phyloP scores from a whole-genome alignment of 2,329 filamentous ascomycete genomes.

The Phaeosphaeriaceae sp. region DNA sequence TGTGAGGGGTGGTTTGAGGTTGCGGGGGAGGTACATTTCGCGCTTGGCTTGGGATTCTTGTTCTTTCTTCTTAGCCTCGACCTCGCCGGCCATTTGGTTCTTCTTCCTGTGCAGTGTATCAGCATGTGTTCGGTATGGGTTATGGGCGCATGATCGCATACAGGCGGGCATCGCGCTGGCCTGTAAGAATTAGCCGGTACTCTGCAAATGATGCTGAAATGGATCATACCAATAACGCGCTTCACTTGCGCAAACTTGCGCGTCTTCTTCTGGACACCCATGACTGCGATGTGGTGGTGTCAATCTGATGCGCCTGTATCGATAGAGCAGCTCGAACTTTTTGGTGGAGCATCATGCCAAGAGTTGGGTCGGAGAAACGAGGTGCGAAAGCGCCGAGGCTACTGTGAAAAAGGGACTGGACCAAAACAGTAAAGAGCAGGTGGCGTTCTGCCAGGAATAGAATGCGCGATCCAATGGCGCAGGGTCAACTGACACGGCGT shows the following conservation, averaged over 20 bases:
- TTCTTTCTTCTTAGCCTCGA: slow-evolving; percentile 64
- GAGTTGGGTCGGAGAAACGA: slow-evolving; percentile 19
- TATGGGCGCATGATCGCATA: slow-evolving; percentile 29
- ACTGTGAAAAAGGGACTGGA: neutral
- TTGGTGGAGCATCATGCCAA: slow-evolving; percentile 26
- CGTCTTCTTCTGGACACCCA: slow-evolving; percentile 90
- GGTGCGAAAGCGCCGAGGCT: neutral
- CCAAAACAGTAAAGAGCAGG: neutral
- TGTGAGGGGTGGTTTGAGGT: slow-evolving; percentile 15
- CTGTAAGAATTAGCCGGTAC: slow-evolving; percentile 13
- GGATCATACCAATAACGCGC: slow-evolving; percentile 71
- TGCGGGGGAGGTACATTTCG: slow-evolving; percentile 64
- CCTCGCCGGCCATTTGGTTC: slow-evolving; percentile 73
- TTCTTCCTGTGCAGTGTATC: slow-evolving; percentile 61
- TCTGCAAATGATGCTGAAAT: neutral
- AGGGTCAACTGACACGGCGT: slow-evolving; percentile 7
- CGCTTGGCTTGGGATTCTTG: slow-evolving; percentile 70
- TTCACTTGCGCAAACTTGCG: slow-evolving; percentile 89
- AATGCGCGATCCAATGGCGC: slow-evolving; percentile 1
- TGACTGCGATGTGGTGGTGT: slow-evolving; percentile 50
- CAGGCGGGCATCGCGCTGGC: slow-evolving; percentile 76
- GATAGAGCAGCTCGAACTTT: slow-evolving; percentile 17
- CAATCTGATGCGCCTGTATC: slow-evolving; percentile 4
- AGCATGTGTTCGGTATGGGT: slow-evolving; percentile 14
- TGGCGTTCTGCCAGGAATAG: slow-evolving; percentile 10